Base-by-base conservation (phyloP, 352 stramenopile species). In the Phytophthora pseudosyringae region DNA sequence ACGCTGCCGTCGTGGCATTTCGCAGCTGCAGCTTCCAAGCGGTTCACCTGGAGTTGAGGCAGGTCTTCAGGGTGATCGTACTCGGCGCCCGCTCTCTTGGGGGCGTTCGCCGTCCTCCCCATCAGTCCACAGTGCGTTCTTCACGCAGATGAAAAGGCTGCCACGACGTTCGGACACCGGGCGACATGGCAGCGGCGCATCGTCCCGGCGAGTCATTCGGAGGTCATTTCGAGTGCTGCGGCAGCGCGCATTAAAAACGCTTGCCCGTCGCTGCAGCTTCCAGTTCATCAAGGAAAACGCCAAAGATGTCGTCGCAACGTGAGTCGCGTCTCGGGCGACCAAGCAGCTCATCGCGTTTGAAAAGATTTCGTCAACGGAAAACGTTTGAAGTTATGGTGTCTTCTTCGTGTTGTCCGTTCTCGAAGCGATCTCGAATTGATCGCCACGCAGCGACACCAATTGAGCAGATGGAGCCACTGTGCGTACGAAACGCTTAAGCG, bases 21-120 rank as follows among this genome's bases (percentile, higher is more conserved):
- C 1, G 91, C 88, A 0, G 84, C 78, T 41, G 89, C 86, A 3
- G 88, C 88, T 59, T 96, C 95, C 1, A 91, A 78, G 1, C 91
- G 86, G 45, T 97, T 97, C 9, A 98, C 69, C 29, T 89, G 60
- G 11, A 98, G 58, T 15, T 93, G 81, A 1, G 89, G 86, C 13
- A 98, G 55, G 43, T 98, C 89, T 31, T 97, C 88, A 0, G 91
- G 91, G 59, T 97, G 97, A 39, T 98, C 91, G 62, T 97, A 97
- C 63, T 97, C 91, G 59, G 97, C 91, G 28, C 97, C 91, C 1
- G 84, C 76, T 54, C 88, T 89, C 33, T 89, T 91, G 1, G 89
- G 73, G 0, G 82, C 73, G 26, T 90, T 95, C 3, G 86, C 71
- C 3, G 91, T 97, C 16, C 79, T 81, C 32, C 90, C 77, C 61